These are phyloP conservation scores for Arctostaphylos glauca DNA, from an alignment of 148 eudicot species.

Conservation along the genomic window DNA sequence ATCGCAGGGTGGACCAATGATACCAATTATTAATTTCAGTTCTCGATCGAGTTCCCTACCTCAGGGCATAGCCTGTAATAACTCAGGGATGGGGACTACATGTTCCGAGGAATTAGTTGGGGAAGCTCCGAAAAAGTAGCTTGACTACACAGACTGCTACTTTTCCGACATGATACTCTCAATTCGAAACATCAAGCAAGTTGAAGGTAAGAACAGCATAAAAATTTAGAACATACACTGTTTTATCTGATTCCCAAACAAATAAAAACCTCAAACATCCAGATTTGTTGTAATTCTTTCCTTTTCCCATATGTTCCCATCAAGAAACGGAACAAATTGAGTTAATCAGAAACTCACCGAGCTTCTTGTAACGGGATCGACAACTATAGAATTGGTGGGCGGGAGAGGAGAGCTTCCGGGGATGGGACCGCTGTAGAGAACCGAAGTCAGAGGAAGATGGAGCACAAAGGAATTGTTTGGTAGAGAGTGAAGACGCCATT, in stretches of 20 bases:
- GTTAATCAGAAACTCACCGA: constrained; percentile 30
- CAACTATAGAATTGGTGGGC: constrained; percentile 41
- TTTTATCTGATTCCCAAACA: too few relatives aligned
- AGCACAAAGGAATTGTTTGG: constrained; percentile 58
- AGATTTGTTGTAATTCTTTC: not conserved
- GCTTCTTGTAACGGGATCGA: constrained; percentile 34
- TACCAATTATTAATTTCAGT: too few relatives aligned
- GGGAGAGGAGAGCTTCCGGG: constrained; percentile 35
- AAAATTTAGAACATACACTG: too few relatives aligned
- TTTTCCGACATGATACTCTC: not conserved
- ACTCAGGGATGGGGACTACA: not conserved
- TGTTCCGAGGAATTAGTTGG: not conserved
- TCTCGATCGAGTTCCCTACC: too few relatives aligned
- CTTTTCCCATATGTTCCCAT: not conserved
- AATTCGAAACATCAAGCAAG: not conserved
- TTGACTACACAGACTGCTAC: not conserved
- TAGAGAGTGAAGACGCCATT: constrained; percentile 66
- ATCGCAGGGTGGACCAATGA: too few relatives aligned
- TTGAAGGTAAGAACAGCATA: too few relatives aligned
- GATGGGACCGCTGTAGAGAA: constrained; percentile 34
- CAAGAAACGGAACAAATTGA: not conserved
- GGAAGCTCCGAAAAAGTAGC: not conserved
- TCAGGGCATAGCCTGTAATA: too few relatives aligned
- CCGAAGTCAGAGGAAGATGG: constrained; percentile 35
- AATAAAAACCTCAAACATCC: not conserved